phyloP scores from a whole-genome alignment of 2,329 filamentous ascomycete genomes.

The Pseudogymnoascus sp. region DNA sequence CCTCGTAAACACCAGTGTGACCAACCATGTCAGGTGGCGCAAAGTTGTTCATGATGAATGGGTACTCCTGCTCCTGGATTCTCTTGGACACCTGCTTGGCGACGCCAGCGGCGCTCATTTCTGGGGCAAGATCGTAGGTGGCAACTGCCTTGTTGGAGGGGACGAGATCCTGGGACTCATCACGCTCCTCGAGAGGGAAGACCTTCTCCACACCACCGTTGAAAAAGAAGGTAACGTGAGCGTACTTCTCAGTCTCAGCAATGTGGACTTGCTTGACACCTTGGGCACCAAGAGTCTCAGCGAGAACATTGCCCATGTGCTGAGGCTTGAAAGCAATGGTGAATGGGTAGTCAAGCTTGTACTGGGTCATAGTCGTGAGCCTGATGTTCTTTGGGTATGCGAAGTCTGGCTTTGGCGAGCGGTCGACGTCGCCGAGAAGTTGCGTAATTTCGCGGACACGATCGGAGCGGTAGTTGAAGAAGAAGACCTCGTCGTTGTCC shows the following conservation, averaged over 20 bases:
- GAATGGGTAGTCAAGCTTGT: slow-evolving; percentile 93
- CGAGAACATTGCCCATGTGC: slow-evolving; percentile 95
- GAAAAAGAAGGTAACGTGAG: slow-evolving; percentile 99
- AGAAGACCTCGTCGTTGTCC: slow-evolving; percentile 87
- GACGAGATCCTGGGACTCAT: slow-evolving; percentile 71
- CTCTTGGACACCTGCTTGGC: slow-evolving; percentile 86
- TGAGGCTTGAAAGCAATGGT: slow-evolving; percentile 88
- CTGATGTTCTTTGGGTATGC: slow-evolving; percentile 81
- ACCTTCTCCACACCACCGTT: slow-evolving; percentile 97
- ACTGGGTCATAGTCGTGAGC: slow-evolving; percentile 95
- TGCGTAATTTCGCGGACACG: slow-evolving; percentile 95
- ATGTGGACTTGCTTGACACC: slow-evolving; percentile 88
- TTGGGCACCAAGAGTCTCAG: slow-evolving; percentile 91
- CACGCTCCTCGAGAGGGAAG: slow-evolving; percentile 83
- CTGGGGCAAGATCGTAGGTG: slow-evolving; percentile 89
- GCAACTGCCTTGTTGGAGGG: slow-evolving; percentile 83
- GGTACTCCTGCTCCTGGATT: slow-evolving; percentile 75
- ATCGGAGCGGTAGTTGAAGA: slow-evolving; percentile 99
- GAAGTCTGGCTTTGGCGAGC: slow-evolving; percentile 84
- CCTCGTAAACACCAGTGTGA: slow-evolving; percentile 95
- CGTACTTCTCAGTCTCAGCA: slow-evolving; percentile 98
- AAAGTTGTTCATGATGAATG: slow-evolving; percentile 99
- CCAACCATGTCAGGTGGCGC: slow-evolving; percentile 99
- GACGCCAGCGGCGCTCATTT: slow-evolving; percentile 90
- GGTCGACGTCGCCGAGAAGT: slow-evolving; percentile 84